phyloP scores from a whole-genome alignment of 768 basidiomycete genomes.

The Kondoa subrosea region DNA sequence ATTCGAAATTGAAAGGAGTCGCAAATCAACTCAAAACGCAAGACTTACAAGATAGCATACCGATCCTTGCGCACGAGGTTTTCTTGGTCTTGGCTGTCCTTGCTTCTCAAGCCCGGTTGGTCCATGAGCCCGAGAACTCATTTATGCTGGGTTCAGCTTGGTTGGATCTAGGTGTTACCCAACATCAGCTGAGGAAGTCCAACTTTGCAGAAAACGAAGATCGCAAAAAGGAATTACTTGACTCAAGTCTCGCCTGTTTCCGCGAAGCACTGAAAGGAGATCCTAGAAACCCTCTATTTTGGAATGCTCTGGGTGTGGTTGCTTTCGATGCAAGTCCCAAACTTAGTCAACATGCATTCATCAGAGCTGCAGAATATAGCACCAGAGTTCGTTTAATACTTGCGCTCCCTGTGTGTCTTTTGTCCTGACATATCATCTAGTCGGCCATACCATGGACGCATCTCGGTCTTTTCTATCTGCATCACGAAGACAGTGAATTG shows the following conservation, averaged over 20 bases:
- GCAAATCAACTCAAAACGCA: constrained; percentile 14
- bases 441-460: constrained; percentile 66
- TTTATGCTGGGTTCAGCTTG: constrained; percentile 44
- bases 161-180: constrained; percentile 54
- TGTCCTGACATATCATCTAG: constrained; percentile 34
- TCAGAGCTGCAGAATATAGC: constrained; percentile 71
- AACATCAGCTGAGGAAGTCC: constrained; percentile 34
- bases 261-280: constrained; percentile 58
- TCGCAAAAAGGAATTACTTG: constrained; percentile 26
- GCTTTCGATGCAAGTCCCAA: constrained; percentile 51
- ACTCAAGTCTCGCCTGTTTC: constrained; percentile 42
- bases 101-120: constrained; percentile 26
- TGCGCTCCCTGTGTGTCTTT: background rate
- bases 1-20: constrained; percentile 19
- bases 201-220: constrained; percentile 26
- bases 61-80: background rate
- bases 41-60: background rate
- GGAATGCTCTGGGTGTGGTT: constrained; percentile 65
- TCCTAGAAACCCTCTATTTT: constrained; percentile 53
- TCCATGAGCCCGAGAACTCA: constrained; percentile 38
- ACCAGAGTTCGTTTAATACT: constrained; percentile 44
- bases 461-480: constrained; percentile 69
- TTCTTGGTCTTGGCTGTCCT: constrained; percentile 29
- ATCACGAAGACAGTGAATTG: constrained; percentile 59
- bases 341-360: constrained; percentile 76